Evolutionary conservation across 306 rosid species (phyloP).

Genomic region (Styphnolobium japonicum): DNA sequence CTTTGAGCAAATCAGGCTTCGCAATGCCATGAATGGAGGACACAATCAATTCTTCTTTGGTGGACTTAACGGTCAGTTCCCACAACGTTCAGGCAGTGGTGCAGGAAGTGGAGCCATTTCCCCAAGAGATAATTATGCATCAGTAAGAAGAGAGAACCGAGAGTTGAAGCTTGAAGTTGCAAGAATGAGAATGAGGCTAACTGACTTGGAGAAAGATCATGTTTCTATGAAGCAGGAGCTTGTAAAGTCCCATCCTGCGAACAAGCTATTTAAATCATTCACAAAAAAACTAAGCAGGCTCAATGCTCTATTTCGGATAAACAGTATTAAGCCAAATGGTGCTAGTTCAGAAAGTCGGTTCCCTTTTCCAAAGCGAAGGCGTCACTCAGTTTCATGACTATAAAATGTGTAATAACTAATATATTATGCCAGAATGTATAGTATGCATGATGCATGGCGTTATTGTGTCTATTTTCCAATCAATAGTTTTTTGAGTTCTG

Average conservation of each 20-base stretch:
- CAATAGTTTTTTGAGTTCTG: constrained; percentile 31
- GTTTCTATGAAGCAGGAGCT: constrained; percentile 95
- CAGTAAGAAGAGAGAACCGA: constrained; percentile 92
- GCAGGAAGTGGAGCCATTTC: constrained; percentile 99
- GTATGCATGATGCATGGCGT: constrained; percentile 30
- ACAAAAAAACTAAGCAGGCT: constrained; percentile 74
- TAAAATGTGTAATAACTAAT: constrained; percentile 37
- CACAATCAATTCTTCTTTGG: constrained; percentile 86
- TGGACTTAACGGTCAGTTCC: constrained; percentile 68
- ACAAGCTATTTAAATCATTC: constrained; percentile 70
- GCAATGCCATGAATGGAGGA: constrained; percentile 89
- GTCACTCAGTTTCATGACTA: constrained; percentile 83
- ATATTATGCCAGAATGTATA: constrained; percentile 42
- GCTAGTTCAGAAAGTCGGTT: constrained; percentile 63
- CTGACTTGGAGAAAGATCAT: constrained; percentile 94
- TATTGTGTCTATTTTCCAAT: constrained; percentile 41
- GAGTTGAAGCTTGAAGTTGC: constrained; percentile 97
- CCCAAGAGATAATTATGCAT: constrained; percentile 94
- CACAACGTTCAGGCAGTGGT: constrained; percentile 94
- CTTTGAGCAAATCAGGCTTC: constrained; percentile 92
- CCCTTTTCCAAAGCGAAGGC: constrained; percentile 87
- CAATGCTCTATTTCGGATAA: constrained; percentile 67
- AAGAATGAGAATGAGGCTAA: constrained; percentile 96
- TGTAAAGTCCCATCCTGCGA: constrained; percentile 78
- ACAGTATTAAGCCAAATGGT: constrained; percentile 50